A percentile compares a stretch with the other conserved stretches of the same genome.
These are phyloP conservation scores for Colletotrichum horii DNA, from an alignment of 2,329 filamentous ascomycete genomes.

Conservation along the genomic window DNA sequence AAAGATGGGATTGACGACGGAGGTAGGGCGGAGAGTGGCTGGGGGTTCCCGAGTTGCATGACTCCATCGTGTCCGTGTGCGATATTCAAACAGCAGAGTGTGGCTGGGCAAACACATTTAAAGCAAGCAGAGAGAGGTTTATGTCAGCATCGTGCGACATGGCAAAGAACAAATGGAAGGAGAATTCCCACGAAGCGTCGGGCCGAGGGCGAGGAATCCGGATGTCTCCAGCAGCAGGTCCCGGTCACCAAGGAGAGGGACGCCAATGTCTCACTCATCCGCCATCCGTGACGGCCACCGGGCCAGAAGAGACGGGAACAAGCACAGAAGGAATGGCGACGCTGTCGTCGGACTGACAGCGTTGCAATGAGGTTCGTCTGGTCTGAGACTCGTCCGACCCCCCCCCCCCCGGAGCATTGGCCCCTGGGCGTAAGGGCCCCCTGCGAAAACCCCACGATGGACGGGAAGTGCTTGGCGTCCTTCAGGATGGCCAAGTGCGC, in stretches of 20 bases:
- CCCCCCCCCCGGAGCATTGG: not conserved
- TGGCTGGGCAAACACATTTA: not conserved
- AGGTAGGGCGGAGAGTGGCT: not conserved
- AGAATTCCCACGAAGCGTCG: not conserved
- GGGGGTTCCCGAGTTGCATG: not conserved
- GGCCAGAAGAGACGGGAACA: not conserved
- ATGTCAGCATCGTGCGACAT: not conserved
- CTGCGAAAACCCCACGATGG: constrained; percentile 7
- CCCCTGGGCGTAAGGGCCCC: not conserved
- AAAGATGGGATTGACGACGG: not conserved
- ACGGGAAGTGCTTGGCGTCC: not conserved
- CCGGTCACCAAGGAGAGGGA: not conserved
- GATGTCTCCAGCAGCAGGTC: not conserved
- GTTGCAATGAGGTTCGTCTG: constrained; percentile 1
- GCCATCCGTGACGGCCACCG: not conserved
- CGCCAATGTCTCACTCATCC: not conserved
- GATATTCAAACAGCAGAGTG: not conserved
- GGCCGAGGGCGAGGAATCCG: not conserved
- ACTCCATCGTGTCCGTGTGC: not conserved
- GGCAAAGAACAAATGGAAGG: not conserved
- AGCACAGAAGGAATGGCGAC: not conserved
- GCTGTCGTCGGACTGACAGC: not conserved
- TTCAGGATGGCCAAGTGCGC: not conserved
- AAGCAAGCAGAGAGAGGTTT: not conserved
- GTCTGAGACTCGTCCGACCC: constrained; percentile 18